These are phyloP conservation scores for Cytospora piceicola DNA, from an alignment of 2,329 filamentous ascomycete genomes.

Conservation along the genomic window DNA sequence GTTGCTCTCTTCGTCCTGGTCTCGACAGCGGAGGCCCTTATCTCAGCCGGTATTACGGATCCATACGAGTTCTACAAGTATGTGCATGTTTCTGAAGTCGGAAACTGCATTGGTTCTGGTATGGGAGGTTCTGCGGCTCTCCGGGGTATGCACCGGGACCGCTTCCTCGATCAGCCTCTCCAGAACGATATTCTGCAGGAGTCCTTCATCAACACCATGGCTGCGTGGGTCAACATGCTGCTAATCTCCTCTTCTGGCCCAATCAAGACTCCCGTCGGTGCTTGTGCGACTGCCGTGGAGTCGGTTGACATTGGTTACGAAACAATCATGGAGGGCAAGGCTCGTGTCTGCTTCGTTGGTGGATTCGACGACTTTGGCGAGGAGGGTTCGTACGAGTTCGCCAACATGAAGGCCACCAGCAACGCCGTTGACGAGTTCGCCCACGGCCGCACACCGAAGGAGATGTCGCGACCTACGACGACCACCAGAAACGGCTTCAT, in stretches of 20 bases:
- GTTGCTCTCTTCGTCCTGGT: slow-evolving; percentile 95
- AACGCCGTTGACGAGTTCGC: slow-evolving; percentile 96
- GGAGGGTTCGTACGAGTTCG: slow-evolving; percentile 98
- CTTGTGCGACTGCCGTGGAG: slow-evolving; percentile 95
- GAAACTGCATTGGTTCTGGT: slow-evolving; percentile 97
- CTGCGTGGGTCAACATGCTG: slow-evolving; percentile 99
- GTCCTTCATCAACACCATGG: slow-evolving; percentile 99
- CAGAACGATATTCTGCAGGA: slow-evolving; percentile 99
- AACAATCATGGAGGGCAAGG: slow-evolving; percentile 98
- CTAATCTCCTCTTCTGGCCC: slow-evolving; percentile 94
- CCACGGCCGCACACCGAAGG: slow-evolving; percentile 90
- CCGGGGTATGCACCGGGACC: slow-evolving; percentile 97
- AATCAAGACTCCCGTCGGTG: slow-evolving; percentile 98
- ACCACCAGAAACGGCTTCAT: slow-evolving; percentile 98
- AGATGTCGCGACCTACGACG: slow-evolving; percentile 97
- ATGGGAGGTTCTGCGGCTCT: slow-evolving; percentile 94
- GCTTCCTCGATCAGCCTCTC: slow-evolving; percentile 93
- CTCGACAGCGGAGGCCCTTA: slow-evolving; percentile 86
- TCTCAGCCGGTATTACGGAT: slow-evolving; percentile 94
- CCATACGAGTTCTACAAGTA: slow-evolving; percentile 99
- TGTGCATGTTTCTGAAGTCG: slow-evolving; percentile 95
- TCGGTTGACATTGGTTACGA: slow-evolving; percentile 98
- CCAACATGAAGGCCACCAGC: slow-evolving; percentile 99
- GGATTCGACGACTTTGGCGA: slow-evolving; percentile 99
- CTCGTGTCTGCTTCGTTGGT: slow-evolving; percentile 94